These are phyloP conservation scores for Cladophialophora carrionii DNA, from an alignment of 2,329 filamentous ascomycete species.

Conservation along the genomic window DNA sequence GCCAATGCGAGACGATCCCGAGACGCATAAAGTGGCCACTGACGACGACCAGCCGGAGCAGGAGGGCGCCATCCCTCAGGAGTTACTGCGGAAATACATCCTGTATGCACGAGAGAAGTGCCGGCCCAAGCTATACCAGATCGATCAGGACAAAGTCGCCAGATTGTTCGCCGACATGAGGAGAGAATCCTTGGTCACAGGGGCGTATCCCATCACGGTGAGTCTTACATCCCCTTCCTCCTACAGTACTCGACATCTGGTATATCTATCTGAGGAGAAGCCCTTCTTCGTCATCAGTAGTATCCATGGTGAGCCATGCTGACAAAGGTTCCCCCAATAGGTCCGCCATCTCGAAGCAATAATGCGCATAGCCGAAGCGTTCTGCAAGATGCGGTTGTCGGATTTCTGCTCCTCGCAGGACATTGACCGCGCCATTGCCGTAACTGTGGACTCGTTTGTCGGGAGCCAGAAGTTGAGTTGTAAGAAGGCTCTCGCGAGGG, in stretches of 20 bases:
- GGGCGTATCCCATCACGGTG: constrained; percentile 97
- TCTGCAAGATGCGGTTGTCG: constrained; percentile 96
- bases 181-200: constrained; percentile 86
- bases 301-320: neutral
- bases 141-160: constrained; percentile 96
- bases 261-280: neutral
- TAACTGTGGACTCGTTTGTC: constrained; percentile 94
- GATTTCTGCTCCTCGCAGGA: constrained; percentile 90
- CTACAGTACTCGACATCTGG: neutral
- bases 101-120: constrained; percentile 90
- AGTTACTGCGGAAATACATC: constrained; percentile 93
- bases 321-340: constrained; percentile 51
- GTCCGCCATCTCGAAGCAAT: constrained; percentile 97
- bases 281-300: too few species aligned
- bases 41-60: constrained; percentile 55
- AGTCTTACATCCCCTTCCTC: constrained; percentile 46
- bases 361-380: constrained; percentile 90
- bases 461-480: constrained; percentile 95
- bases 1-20: constrained; percentile 62
- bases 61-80: constrained; percentile 80
- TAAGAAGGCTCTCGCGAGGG: constrained; percentile 91
- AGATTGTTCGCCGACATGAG: constrained; percentile 95
- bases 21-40: constrained; percentile 42
- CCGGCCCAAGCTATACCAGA: constrained; percentile 90
- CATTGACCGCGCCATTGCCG: constrained; percentile 95